Percentiles rank a stretch among this genome's conserved stretches.
phyloP scores from a whole-genome alignment of 2,329 filamentous ascomycete species.

The Chrysoporthe cubensis region DNA sequence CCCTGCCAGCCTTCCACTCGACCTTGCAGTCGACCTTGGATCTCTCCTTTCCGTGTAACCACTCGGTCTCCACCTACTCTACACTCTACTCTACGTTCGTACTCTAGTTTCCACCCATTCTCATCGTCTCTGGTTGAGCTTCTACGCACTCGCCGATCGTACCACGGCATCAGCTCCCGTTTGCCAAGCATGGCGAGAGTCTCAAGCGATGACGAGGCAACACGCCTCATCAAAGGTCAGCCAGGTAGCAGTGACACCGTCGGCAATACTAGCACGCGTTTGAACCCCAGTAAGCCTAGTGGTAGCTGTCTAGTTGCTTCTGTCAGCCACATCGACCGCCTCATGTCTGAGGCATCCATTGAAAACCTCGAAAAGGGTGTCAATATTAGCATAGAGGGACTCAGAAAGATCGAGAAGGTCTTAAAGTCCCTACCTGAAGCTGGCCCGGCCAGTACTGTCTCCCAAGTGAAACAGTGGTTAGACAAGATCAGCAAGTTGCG shows the following conservation, averaged over 20 bases:
- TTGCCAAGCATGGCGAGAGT: background rate
- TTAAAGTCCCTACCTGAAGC: slow-evolving; percentile 23
- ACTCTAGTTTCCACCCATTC: background rate
- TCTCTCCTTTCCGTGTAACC: no score
- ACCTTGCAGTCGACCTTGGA: background rate
- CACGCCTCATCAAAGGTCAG: background rate
- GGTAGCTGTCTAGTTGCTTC: background rate
- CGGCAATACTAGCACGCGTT: background rate
- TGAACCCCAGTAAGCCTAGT: background rate
- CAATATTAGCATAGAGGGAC: slow-evolving; percentile 28
- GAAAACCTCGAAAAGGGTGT: slow-evolving; percentile 35
- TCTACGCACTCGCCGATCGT: background rate
- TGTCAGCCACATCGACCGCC: slow-evolving; percentile 2
- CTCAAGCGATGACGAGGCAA: background rate
- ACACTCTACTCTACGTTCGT: background rate
- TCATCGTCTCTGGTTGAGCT: background rate
- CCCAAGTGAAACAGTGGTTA: slow-evolving; percentile 34
- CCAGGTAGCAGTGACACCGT: background rate
- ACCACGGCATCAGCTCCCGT: background rate
- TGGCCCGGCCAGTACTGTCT: slow-evolving; percentile 4
- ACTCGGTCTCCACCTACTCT: background rate
- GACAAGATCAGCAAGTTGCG: slow-evolving; percentile 43
- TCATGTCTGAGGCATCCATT: slow-evolving; percentile 21
- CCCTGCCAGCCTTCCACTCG: background rate
- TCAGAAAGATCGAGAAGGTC: slow-evolving; percentile 32